Evolutionary conservation across 768 basidiomycete genomes (phyloP).

Genomic region (Chalciporus sphaerocephalus): DNA sequence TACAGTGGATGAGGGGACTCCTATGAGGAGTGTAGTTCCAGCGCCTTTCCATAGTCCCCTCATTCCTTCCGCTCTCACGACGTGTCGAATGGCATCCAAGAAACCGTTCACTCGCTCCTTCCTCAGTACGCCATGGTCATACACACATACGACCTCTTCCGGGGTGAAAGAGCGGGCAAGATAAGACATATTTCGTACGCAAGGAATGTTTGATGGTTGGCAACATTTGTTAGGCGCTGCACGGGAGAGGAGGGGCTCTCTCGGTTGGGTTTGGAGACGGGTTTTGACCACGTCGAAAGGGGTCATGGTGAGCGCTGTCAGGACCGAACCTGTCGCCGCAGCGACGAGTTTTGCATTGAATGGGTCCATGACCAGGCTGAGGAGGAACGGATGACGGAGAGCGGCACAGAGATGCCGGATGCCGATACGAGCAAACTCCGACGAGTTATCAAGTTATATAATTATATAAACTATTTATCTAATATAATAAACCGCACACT

Average conservation of each 20-base stretch:
- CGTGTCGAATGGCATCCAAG: constrained; percentile 75
- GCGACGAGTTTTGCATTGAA: constrained; percentile 78
- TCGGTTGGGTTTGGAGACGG: constrained; percentile 88
- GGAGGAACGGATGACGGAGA: constrained; percentile 1
- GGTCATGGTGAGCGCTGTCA: constrained; percentile 91
- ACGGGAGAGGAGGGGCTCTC: constrained; percentile 47
- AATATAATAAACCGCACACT: too few relatives aligned
- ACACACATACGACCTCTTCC: constrained; percentile 73
- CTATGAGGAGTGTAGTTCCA: constrained; percentile 87
- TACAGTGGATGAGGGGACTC: constrained; percentile 84
- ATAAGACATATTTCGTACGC: constrained; percentile 77
- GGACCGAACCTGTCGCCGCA: constrained; percentile 70
- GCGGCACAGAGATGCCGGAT: constrained; percentile 18
- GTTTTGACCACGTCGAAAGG: constrained; percentile 99
- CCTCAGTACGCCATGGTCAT: constrained; percentile 67
- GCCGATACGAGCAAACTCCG: constrained; percentile 15
- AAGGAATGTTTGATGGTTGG: constrained; percentile 51
- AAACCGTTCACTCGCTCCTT: constrained; percentile 80
- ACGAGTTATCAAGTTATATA: background rate
- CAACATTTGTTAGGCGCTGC: constrained; percentile 61
- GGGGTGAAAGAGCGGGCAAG: constrained; percentile 51
- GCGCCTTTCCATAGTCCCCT: constrained; percentile 93
- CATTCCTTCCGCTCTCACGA: constrained; percentile 76
- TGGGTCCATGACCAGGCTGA: constrained; percentile 52
- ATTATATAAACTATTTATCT: too few relatives aligned